phyloP scores from a whole-genome alignment of 2,329 filamentous ascomycete species.

The Phaeophleospora eucalypticola region DNA sequence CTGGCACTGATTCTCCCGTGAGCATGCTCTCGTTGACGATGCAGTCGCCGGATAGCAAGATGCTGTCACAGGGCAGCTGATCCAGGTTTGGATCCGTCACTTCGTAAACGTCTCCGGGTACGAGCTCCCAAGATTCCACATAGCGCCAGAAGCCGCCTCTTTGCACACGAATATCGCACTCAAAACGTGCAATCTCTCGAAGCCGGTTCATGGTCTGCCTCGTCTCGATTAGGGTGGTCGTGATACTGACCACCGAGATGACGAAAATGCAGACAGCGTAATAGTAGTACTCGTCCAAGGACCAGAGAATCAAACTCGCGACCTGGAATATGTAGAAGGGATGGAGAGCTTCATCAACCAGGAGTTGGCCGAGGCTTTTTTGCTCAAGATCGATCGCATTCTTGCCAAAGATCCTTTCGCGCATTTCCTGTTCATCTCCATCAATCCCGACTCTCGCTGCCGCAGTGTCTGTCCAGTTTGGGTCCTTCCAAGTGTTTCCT shows the following conservation, averaged over 20 bases:
- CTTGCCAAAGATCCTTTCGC: slow-evolving; percentile 80
- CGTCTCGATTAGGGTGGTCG: slow-evolving; percentile 84
- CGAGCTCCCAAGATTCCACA: slow-evolving; percentile 78
- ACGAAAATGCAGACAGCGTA: slow-evolving; percentile 92
- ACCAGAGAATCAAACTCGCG: slow-evolving; percentile 91
- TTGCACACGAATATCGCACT: slow-evolving; percentile 90
- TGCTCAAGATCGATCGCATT: slow-evolving; percentile 93
- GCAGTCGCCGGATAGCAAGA: slow-evolving; percentile 87
- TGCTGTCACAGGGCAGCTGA: slow-evolving; percentile 87
- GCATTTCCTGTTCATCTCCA: slow-evolving; percentile 77
- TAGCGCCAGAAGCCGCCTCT: slow-evolving; percentile 95
- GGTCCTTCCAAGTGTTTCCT: slow-evolving; percentile 90
- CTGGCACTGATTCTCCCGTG: slow-evolving; percentile 92
- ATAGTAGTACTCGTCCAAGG: slow-evolving; percentile 94
- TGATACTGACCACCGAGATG: slow-evolving; percentile 90
- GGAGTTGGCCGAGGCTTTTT: slow-evolving; percentile 74
- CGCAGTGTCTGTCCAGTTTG: slow-evolving; percentile 75
- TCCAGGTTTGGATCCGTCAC: slow-evolving; percentile 86
- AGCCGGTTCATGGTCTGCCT: slow-evolving; percentile 86
- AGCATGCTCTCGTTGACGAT: slow-evolving; percentile 99
- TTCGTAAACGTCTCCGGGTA: slow-evolving; percentile 95
- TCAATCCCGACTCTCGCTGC: slow-evolving; percentile 75
- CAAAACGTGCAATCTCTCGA: slow-evolving; percentile 86
- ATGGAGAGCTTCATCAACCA: slow-evolving; percentile 93
- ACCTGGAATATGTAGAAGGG: slow-evolving; percentile 99